A percentile compares a stretch with the other conserved stretches of the same genome.
phyloP scores from a whole-genome alignment of 345 rosid genomes.

The Punica granatum region DNA sequence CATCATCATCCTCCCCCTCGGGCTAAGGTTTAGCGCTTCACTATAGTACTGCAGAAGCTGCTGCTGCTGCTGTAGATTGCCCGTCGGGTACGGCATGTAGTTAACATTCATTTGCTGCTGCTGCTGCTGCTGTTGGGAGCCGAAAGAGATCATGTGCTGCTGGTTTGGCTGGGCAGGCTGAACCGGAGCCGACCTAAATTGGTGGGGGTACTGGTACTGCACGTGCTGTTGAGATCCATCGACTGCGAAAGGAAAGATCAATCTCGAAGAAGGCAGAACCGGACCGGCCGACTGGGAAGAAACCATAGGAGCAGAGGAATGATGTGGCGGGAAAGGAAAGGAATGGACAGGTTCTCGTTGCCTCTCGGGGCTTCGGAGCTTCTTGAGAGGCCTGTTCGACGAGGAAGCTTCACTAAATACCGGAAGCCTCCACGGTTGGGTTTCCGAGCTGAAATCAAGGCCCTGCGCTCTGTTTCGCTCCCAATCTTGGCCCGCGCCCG shows the following conservation, averaged over 20 bases:
- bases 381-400: conserved; percentile 53
- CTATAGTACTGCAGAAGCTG: conserved; percentile 58
- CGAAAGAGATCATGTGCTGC: conserved; percentile 75
- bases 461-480: conserved; percentile 32
- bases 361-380: conserved; percentile 54
- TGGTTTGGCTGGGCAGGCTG: conserved; percentile 19
- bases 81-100: conserved; percentile 21
- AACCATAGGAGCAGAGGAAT: conserved; percentile 16
- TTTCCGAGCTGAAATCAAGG: conserved; percentile 22
- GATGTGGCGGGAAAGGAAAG: conserved; percentile 15
- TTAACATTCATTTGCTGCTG: neutral
- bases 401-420: conserved; percentile 47
- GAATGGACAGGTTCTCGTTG: conserved; percentile 18
- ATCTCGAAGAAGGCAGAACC: conserved; percentile 24
- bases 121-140: conserved; percentile 40
- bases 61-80: conserved; percentile 37
- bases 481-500: conserved; percentile 25
- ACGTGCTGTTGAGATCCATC: conserved; percentile 33
- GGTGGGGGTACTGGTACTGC: conserved; percentile 34
- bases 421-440: conserved; percentile 38
- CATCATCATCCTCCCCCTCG: conserved; percentile 75
- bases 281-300: neutral
- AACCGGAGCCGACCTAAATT: conserved; percentile 20
- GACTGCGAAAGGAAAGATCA: conserved; percentile 46
- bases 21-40: conserved; percentile 56